These are phyloP conservation scores for Plasmodium gonderi DNA, from an alignment of 169 alveolate species.

Conservation along the genomic window DNA sequence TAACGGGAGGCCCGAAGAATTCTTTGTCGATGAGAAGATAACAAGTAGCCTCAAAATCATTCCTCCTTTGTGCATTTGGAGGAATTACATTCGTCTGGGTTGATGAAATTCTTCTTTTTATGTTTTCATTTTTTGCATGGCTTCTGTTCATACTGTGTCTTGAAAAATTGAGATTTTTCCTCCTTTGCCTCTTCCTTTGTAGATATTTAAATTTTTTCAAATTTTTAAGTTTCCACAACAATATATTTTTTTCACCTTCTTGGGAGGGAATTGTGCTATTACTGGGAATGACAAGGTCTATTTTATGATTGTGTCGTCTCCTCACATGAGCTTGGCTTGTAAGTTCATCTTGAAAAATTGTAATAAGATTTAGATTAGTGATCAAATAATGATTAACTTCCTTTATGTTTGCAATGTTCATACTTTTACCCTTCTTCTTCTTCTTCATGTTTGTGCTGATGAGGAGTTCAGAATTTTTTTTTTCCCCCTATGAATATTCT, in stretches of 20 bases:
- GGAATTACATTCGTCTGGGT: neutral
- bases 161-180: neutral
- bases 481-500: too few relatives aligned
- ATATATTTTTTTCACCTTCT: neutral
- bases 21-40: constrained; percentile 33
- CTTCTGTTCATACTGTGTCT: neutral
- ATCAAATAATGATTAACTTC: constrained; percentile 12
- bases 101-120: neutral
- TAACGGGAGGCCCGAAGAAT: constrained; percentile 26
- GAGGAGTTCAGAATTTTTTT: neutral
- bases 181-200: neutral
- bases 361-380: constrained; percentile 10
- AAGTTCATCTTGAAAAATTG: constrained; percentile 4
- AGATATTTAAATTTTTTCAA: constrained; percentile 1
- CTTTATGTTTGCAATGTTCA: constrained; percentile 3
- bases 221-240: neutral
- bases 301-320: neutral
- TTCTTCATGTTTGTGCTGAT: neutral
- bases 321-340: neutral
- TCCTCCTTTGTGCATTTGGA: neutral
- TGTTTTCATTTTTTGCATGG: neutral
- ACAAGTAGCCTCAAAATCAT: neutral
- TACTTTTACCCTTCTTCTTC: neutral
- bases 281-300: neutral
- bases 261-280: neutral